These are phyloP conservation scores for Phytophthora sansomeana DNA, from an alignment of 352 stramenopile genomes.

Conservation along the genomic window DNA sequence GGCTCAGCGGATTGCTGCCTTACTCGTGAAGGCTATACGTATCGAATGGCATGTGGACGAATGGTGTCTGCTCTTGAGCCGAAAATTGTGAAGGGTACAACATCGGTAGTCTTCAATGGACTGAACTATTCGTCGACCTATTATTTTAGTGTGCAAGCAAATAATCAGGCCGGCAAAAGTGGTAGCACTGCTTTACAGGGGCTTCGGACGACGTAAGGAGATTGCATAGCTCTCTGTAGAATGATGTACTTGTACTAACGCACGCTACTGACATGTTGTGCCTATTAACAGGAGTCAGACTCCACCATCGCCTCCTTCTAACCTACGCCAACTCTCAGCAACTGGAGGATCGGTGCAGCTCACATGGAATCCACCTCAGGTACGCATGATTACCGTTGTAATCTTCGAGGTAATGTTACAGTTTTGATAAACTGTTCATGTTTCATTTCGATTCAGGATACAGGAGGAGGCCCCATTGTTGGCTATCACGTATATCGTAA, in stretches of 20 bases:
- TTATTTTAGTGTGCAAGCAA: slow-evolving; percentile 60
- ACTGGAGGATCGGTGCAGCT: slow-evolving; percentile 58
- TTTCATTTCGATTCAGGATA: slow-evolving; percentile 34
- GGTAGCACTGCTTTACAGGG: slow-evolving; percentile 35
- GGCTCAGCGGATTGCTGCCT: slow-evolving; percentile 55
- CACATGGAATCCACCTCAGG: slow-evolving; percentile 51
- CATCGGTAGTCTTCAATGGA: slow-evolving; percentile 44
- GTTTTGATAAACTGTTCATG: not conserved
- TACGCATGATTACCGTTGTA: slow-evolving; percentile 23
- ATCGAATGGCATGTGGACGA: slow-evolving; percentile 36
- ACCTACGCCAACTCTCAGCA: slow-evolving; percentile 31
- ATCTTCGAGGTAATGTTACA: not conserved
- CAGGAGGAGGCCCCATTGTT: slow-evolving; percentile 42
- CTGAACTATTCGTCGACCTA: slow-evolving; percentile 63
- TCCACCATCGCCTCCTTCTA: slow-evolving; percentile 40
- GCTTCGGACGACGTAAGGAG: slow-evolving; percentile 48
- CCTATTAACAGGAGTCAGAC: slow-evolving; percentile 39
- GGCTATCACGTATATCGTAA: slow-evolving; percentile 73
- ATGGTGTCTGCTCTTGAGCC: slow-evolving; percentile 13
- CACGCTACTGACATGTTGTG: too few relatives aligned
- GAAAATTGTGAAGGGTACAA: slow-evolving; percentile 42
- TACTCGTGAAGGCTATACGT: slow-evolving; percentile 20
- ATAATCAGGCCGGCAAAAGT: slow-evolving; percentile 50
- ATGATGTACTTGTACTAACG: not conserved
- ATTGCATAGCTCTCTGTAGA: not conserved